Evolutionary conservation across 2,329 filamentous ascomycete species (phyloP), one percentile per base, ranked within the genome.

Genomic region (Hymenoscyphus repandus): DNA sequence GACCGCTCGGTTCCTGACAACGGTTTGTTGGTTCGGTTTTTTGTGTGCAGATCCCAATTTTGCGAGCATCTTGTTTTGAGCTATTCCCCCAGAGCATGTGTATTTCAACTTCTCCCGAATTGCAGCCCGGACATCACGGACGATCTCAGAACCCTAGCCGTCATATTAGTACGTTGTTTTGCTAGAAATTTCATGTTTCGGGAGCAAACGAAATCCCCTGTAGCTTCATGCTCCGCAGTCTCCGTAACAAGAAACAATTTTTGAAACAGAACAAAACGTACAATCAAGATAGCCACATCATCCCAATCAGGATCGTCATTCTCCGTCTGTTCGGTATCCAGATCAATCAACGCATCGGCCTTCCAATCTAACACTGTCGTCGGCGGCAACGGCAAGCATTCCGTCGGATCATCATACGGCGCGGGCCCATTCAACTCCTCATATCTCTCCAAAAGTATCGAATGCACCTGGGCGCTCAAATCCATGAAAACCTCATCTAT

Each of bases 401-500:
- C 86, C 1, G 78, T 77, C 1, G 79, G 78, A 61, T 93, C 86
- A 58, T 89, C 83, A 58, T 88, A 87, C 1, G 85, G 85, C n/a
- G 85, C 75, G 5, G 82, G 80, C 3, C 74, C 75, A 27, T 68
- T 66, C 45, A 97, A 70, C 66, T 93, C 85, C 0, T 88, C 83
- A 67, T 90, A 96, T 46, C 88, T 74, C 58, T 88, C 76, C 37
- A 96, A 69, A 44, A 99, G 71, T 27, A 87, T 75, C 2, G 77
- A 76, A 67, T 95, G 88, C 2, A 96, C 79, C 54, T 96, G 86
- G 0, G 86, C 85, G 9, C 90, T 95, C 45, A 99, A 70, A 69
- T 99, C 93, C 53, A 97, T 73, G 64, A 96, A 99, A 7, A 96
- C 90, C 69, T 99, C 93, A 66, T 99, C 93, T 49, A 97, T 88